phyloP scores from a whole-genome alignment of 768 basidiomycete genomes.

The Gloeostereum incarnatum region DNA sequence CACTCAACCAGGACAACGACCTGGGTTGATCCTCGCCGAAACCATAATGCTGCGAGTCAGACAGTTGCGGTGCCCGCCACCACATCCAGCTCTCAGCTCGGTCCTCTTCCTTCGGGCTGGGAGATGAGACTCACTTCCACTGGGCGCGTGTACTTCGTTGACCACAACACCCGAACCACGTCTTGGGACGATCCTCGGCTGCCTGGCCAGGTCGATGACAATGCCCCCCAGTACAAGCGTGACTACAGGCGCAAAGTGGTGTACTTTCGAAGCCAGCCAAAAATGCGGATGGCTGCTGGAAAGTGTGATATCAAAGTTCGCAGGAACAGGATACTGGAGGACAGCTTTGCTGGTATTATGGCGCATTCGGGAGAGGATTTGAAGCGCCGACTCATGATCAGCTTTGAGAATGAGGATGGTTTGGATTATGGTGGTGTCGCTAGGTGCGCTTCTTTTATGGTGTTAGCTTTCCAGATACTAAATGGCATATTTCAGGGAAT shows the following conservation, averaged over 20 bases:
- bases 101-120: slow-evolving; percentile 86
- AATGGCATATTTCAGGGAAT: slow-evolving; percentile 48
- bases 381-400: slow-evolving; percentile 63
- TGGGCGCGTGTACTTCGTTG: slow-evolving; percentile 83
- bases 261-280: slow-evolving; percentile 87
- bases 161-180: slow-evolving; percentile 85
- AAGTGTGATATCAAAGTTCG: slow-evolving; percentile 86
- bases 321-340: slow-evolving; percentile 75
- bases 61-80: slow-evolving; percentile 31
- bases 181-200: slow-evolving; percentile 91
- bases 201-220: slow-evolving; percentile 74
- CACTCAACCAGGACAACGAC: slow-evolving; percentile 84
- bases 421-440: slow-evolving; percentile 74
- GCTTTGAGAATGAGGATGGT: slow-evolving; percentile 74
- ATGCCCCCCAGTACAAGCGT: slow-evolving; percentile 92
- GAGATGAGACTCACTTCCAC: slow-evolving; percentile 90
- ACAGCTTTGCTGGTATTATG: slow-evolving; percentile 83
- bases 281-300: slow-evolving; percentile 66
- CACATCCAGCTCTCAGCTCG: slow-evolving; percentile 55
- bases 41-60: slow-evolving; percentile 31
- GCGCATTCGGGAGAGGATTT: slow-evolving; percentile 61
- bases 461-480: slow-evolving; percentile 5
- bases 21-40: slow-evolving; percentile 80
- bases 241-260: slow-evolving; percentile 89
- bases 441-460: slow-evolving; percentile 27